Percentiles rank a stretch among this genome's conserved stretches.
Evolutionary conservation across 2,329 filamentous ascomycete species (phyloP).

Genomic region (Scedosporium aurantiacum): DNA sequence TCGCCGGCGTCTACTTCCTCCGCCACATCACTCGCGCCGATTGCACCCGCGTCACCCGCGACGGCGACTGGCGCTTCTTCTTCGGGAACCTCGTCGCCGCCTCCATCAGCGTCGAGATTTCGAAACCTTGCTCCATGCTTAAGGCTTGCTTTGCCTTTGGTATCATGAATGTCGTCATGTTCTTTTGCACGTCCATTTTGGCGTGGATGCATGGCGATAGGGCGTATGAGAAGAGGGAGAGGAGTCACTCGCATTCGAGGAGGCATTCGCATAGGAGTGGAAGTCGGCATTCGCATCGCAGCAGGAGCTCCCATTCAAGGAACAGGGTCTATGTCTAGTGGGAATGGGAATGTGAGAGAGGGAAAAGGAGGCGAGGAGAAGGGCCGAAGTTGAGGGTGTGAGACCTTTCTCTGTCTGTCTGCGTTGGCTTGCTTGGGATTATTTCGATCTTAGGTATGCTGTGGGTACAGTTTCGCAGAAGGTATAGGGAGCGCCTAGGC

Average conservation of each 20-base stretch:
- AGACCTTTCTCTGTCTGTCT: not conserved
- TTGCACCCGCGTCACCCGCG: constrained; percentile 50
- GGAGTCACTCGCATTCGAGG: constrained; percentile 29
- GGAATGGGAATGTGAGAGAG: not conserved
- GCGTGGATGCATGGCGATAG: constrained; percentile 47
- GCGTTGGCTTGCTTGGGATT: not conserved
- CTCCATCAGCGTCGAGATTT: constrained; percentile 40
- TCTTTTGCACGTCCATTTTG: constrained; percentile 64
- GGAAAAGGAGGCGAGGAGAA: not conserved
- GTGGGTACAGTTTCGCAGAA: too few species aligned
- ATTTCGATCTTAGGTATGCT: too few species aligned
- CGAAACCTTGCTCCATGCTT: constrained; percentile 82
- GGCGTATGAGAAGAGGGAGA: constrained; percentile 31
- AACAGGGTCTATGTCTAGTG: constrained; percentile 12
- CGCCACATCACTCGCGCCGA: constrained; percentile 49
- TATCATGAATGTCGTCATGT: constrained; percentile 79
- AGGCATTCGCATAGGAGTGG: constrained; percentile 21
- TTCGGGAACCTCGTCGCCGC: constrained; percentile 52
- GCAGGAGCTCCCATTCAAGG: constrained; percentile 13
- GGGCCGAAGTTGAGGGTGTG: not conserved
- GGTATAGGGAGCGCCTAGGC: too few species aligned
- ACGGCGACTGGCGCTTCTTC: constrained; percentile 40
- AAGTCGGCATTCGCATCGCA: constrained; percentile 24
- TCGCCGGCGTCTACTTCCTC: constrained; percentile 49
- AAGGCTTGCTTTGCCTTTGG: constrained; percentile 83